Conservation (phyloP, 2,329 filamentous ascomycete species). For the Eurotiales sp. region DNA sequence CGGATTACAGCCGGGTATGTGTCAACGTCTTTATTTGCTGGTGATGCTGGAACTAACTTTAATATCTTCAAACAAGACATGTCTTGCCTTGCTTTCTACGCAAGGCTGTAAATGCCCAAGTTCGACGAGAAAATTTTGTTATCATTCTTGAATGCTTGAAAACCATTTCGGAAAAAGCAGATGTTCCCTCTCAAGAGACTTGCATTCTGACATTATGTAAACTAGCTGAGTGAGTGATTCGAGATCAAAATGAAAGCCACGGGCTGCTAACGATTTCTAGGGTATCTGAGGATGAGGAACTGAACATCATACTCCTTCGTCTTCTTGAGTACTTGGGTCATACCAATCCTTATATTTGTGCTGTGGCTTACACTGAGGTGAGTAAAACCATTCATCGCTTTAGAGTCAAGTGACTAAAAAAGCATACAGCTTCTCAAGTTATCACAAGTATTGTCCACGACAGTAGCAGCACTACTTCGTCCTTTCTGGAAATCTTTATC, state of each 20-base stretch:
- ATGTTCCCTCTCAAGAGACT: constrained; percentile 70
- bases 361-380: constrained; percentile 79
- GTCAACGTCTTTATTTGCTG: too few species aligned
- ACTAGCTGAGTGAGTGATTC: constrained; percentile 60
- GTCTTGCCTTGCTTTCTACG: constrained; percentile 65
- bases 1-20: constrained; percentile 70
- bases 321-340: constrained; percentile 85
- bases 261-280: too few species aligned
- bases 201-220: constrained; percentile 84
- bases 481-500: constrained; percentile 89
- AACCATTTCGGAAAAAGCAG: constrained; percentile 65
- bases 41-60: too few species aligned
- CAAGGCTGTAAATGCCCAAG: constrained; percentile 42
- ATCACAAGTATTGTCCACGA: constrained; percentile 60
- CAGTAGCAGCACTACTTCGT: constrained; percentile 66
- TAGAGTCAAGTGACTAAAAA: constrained; percentile 7
- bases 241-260: too few species aligned
- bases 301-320: constrained; percentile 79
- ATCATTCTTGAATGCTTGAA: constrained; percentile 68
- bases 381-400: constrained; percentile 16
- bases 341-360: constrained; percentile 72
- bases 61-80: constrained; percentile 47
- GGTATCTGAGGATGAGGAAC: constrained; percentile 72
- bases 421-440: constrained; percentile 61
- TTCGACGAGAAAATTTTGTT: constrained; percentile 62